Conservation (phyloP, 768 basidiomycete species). For the Calocybe gangraenosa region DNA sequence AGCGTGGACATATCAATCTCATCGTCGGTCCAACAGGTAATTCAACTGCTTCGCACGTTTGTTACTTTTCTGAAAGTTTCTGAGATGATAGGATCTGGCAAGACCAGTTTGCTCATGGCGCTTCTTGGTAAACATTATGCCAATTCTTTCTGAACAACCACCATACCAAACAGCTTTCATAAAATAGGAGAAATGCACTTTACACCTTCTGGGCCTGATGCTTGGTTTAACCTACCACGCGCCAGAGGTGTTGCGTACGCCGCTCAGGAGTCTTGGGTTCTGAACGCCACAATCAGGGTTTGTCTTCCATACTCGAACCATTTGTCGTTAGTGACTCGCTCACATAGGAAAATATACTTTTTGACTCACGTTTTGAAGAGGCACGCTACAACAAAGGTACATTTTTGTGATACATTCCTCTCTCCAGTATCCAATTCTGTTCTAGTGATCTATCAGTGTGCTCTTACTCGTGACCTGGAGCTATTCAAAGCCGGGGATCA, state of each 20-base stretch:
- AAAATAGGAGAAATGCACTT: conserved; percentile 61
- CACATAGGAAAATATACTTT: conserved; percentile 72
- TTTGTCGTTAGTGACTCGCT: neutral
- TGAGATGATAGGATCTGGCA: conserved; percentile 40
- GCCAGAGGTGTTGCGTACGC: conserved; percentile 69
- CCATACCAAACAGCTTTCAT: neutral
- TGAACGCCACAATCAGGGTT: conserved; percentile 70
- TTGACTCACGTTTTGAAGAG: conserved; percentile 72
- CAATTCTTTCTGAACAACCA: neutral
- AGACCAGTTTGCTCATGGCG: conserved; percentile 63
- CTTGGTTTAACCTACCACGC: conserved; percentile 69
- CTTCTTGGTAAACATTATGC: conserved; percentile 32
- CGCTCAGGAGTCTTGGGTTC: conserved; percentile 81
- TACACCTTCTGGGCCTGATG: conserved; percentile 41
- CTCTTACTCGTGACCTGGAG: conserved; percentile 64
- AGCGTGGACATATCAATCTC: conserved; percentile 46
- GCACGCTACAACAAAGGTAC: conserved; percentile 66
- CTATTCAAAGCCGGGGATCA: conserved; percentile 62
- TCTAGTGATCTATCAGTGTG: conserved; percentile 65
- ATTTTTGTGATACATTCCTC: too few relatives aligned
- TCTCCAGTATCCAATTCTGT: too few relatives aligned
- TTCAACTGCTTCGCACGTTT: neutral
- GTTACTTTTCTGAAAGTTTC: neutral
- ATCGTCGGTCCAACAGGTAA: conserved; percentile 52
- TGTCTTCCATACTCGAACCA: neutral